Base-by-base conservation (phyloP, 2,329 filamentous ascomycete genomes). In the Colletotrichum phormii region DNA sequence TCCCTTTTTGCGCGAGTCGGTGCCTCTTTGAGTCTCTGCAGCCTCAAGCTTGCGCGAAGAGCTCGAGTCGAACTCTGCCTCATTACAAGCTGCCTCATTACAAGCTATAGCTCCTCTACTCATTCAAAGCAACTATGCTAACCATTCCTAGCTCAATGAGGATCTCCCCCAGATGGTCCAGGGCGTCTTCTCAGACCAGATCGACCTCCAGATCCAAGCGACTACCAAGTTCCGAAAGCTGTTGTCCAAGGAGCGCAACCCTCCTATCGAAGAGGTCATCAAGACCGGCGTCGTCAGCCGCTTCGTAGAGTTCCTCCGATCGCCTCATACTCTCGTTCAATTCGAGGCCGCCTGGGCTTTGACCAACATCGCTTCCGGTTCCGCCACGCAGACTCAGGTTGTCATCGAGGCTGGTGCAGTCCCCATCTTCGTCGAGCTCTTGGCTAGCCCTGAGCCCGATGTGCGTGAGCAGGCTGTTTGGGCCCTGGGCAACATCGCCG, bases 191-290 rank as follows among this genome's bases (percentile, higher is more conserved):
- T 99, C 97, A 76, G 96, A 99, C 76, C 95, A 98, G 86, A 98
- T 99, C 85, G 97, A 99, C 82, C 90, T 94, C 78, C 97, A 99
- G 86, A 99, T 99, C 79, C 92, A 96, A 85, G 95, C 96, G 71
- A 99, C 97, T 33, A 99, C 97, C 78, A 98, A 98, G 85, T 99
- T 99, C 89, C 90, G 97, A 83, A 99, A 99, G 89, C 90, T 99
- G 54, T 89, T 99, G 33, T 98, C 95, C 77, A 99, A 99, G 88
- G 97, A 99, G 88, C 94, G 97, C 81, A 99, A 99, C 87, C 97
- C 97, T 59, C 97, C 97, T 58, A 99, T 99, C 82, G 97, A 99
- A 87, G 95, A 97, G 82, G 97, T 99, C 78, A 99, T 99, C 85
- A 97, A 98, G 90, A 98, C 97, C 72, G 97, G 97, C 80, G 97